Evolutionary conservation across 257 asterid species (phyloP).

Genomic region (Petrea volubilis): DNA sequence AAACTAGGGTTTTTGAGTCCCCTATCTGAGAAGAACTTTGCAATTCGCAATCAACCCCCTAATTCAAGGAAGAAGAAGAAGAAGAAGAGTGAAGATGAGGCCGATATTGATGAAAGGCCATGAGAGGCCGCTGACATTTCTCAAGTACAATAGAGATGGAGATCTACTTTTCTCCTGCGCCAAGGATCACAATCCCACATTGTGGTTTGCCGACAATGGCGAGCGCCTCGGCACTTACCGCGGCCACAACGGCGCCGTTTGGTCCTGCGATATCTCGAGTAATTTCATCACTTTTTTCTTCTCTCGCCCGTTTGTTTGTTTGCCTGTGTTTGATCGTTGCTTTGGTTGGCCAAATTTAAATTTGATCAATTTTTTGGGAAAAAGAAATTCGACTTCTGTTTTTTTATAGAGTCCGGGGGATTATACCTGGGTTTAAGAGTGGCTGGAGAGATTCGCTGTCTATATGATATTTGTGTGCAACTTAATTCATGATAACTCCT

Average conservation of each 20-base stretch:
- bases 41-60: too few species aligned
- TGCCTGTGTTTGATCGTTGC: not conserved
- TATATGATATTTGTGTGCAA: not conserved
- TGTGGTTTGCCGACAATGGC: constrained; percentile 92
- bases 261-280: constrained; percentile 97
- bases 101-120: constrained; percentile 96
- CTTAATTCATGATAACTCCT: not conserved
- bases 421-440: constrained; percentile 4
- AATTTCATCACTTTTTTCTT: not conserved
- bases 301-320: not conserved
- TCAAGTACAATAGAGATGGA: constrained; percentile 83
- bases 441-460: not conserved
- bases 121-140: constrained; percentile 89
- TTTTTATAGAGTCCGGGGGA: not conserved
- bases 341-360: not conserved
- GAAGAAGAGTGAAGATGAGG: constrained; percentile 47
- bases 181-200: constrained; percentile 86
- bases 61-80: not conserved
- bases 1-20: too few species aligned
- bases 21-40: too few species aligned
- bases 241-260: constrained; percentile 96
- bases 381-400: not conserved
- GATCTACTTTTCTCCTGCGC: constrained; percentile 93
- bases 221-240: constrained; percentile 94
- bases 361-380: not conserved